These are phyloP conservation scores for Ophioceras dolichostomum DNA, from an alignment of 2,329 filamentous ascomycete genomes.

Conservation along the genomic window DNA sequence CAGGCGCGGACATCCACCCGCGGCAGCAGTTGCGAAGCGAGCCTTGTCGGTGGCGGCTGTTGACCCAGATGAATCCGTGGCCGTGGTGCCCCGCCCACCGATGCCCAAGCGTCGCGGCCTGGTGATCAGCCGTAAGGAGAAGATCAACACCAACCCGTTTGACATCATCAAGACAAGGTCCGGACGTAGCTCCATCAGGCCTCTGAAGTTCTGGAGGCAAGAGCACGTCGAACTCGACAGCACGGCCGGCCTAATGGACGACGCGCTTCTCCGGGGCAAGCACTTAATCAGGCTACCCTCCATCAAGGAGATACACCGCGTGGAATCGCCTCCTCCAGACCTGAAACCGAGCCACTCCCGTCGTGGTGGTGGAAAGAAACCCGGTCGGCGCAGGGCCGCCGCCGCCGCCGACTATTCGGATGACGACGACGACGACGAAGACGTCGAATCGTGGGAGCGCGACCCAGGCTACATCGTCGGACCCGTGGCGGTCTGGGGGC, in stretches of 20 bases:
- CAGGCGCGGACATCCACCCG: no score
- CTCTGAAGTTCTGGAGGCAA: conserved; percentile 77
- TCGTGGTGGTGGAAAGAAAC: no score
- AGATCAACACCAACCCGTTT: conserved; percentile 26
- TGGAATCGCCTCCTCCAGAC: conserved; percentile 56
- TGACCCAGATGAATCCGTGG: conserved; percentile 24
- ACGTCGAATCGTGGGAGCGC: conserved; percentile 59
- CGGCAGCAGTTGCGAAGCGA: no score
- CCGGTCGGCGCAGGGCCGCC: conserved; percentile 8
- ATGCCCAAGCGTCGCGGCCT: conserved; percentile 42
- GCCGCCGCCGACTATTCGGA: conserved; percentile 2
- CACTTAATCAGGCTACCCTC: conserved; percentile 49
- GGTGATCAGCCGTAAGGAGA: conserved; percentile 36
- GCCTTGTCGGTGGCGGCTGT: no score
- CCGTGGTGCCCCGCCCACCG: conserved; percentile 39
- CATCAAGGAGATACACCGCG: conserved; percentile 67
- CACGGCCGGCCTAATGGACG: conserved; percentile 38
- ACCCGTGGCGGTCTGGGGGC: conserved; percentile 52
- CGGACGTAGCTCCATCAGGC: conserved; percentile 65
- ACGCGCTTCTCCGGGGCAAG: conserved; percentile 22
- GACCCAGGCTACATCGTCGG: conserved; percentile 52
- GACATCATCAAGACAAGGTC: conserved; percentile 53
- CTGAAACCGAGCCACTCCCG: conserved; percentile 19
- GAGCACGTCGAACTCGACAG: conserved; percentile 60
- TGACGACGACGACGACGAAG: conserved; percentile 28